These are phyloP conservation scores for Fusarium pininemorale DNA, from an alignment of 2,329 filamentous ascomycete genomes.

Conservation along the genomic window DNA sequence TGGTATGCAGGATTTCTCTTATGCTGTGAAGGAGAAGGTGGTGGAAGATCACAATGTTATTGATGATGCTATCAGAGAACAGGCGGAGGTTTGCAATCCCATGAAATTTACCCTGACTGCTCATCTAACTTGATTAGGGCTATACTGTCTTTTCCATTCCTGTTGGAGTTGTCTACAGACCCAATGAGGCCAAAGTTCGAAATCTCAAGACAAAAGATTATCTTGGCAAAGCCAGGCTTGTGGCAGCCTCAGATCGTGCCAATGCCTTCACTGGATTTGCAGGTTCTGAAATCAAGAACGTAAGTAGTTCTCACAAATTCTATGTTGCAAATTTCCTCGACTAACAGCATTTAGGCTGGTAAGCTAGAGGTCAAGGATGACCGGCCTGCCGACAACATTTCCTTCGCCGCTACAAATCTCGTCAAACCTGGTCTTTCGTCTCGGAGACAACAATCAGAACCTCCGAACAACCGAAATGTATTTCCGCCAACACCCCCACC, in stretches of 20 bases:
- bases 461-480: slow-evolving; percentile 78
- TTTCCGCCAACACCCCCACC: slow-evolving; percentile 99
- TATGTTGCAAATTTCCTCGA: not conserved
- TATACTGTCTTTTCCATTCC: slow-evolving; percentile 99
- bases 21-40: slow-evolving; percentile 93
- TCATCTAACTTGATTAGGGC: slow-evolving; percentile 65
- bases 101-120: too few relatives aligned
- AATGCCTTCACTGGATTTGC: slow-evolving; percentile 86
- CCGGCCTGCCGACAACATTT: slow-evolving; percentile 82
- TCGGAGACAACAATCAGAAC: slow-evolving; percentile 85
- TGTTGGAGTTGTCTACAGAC: slow-evolving; percentile 92
- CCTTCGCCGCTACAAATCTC: slow-evolving; percentile 90
- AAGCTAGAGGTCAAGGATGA: slow-evolving; percentile 75
- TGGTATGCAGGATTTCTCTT: slow-evolving; percentile 89
- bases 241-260: slow-evolving; percentile 83
- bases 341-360: slow-evolving; percentile 53
- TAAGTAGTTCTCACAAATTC: slow-evolving; percentile 47
- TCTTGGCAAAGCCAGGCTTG: slow-evolving; percentile 91
- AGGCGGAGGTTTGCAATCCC: slow-evolving; percentile 76
- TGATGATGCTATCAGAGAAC: slow-evolving; percentile 92
- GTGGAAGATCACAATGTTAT: slow-evolving; percentile 98
- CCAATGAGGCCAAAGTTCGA: slow-evolving; percentile 97
- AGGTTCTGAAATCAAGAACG: slow-evolving; percentile 81
- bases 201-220: slow-evolving; percentile 99
- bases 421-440: slow-evolving; percentile 86